These are phyloP conservation scores for Nemania serpens DNA, from an alignment of 2,329 filamentous ascomycete genomes.

Conservation along the genomic window DNA sequence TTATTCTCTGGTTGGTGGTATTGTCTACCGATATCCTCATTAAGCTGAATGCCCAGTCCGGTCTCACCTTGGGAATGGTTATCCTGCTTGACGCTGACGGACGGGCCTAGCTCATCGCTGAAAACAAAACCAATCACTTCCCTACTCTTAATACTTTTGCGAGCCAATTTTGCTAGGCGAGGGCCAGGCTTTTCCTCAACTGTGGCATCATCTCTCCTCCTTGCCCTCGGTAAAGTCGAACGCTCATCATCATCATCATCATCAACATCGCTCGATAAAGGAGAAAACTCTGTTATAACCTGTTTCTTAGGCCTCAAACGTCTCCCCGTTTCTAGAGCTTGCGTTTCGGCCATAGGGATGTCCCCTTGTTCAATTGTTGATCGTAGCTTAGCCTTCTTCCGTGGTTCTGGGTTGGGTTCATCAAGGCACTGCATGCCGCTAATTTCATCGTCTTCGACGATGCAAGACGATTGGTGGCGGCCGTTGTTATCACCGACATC, in stretches of 20 bases:
- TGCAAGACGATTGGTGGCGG: neutral
- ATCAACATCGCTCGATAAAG: neutral
- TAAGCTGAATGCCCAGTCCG: neutral
- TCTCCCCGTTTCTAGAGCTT: neutral
- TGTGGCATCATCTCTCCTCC: slow-evolving; percentile 11
- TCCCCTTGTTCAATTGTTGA: neutral
- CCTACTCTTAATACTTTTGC: slow-evolving; percentile 39
- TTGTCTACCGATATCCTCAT: neutral
- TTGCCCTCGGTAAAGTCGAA: neutral
- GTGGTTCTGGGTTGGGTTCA: neutral
- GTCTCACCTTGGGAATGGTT: neutral
- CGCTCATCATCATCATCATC: neutral
- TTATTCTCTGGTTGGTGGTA: neutral
- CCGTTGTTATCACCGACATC: neutral
- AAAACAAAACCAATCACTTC: slow-evolving; percentile 41
- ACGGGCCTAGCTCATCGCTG: slow-evolving; percentile 31
- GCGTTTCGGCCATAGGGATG: neutral
- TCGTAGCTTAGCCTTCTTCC: neutral
- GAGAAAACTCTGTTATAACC: neutral
- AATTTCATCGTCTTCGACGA: neutral
- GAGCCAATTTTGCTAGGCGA: slow-evolving; percentile 37
- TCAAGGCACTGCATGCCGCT: slow-evolving; percentile 1
- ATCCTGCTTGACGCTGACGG: neutral
- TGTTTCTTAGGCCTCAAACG: slow-evolving; percentile 5
- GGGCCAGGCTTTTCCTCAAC: slow-evolving; percentile 32